phyloP scores from a whole-genome alignment of 2,329 filamentous ascomycete species.

The Ophiocordyceps sinensis region DNA sequence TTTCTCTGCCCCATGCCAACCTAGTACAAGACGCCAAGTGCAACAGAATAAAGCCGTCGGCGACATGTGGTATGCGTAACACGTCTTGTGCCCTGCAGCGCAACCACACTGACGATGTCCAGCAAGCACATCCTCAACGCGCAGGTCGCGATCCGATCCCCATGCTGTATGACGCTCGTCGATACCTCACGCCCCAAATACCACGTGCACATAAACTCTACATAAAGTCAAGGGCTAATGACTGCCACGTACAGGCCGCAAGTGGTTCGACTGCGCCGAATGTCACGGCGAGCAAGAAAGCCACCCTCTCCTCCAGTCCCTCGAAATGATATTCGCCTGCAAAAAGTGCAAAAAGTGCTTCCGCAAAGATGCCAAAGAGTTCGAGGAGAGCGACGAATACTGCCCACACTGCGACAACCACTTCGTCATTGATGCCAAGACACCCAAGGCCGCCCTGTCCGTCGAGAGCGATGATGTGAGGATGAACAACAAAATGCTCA shows the following conservation, averaged over 20 bases:
- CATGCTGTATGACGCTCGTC: constrained; percentile 58
- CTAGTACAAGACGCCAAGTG: not conserved
- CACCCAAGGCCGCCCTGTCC: constrained; percentile 67
- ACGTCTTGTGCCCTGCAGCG: not conserved
- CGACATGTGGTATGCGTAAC: constrained; percentile 23
- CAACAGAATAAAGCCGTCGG: not conserved
- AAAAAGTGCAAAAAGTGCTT: constrained; percentile 99
- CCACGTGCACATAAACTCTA: too few relatives aligned
- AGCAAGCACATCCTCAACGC: constrained; percentile 99
- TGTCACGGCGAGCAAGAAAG: constrained; percentile 74
- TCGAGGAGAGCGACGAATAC: constrained; percentile 96
- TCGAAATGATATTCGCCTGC: constrained; percentile 91
- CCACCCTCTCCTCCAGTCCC: constrained; percentile 60
- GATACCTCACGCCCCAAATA: not conserved
- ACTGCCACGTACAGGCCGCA: constrained; percentile 44
- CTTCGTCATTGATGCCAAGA: constrained; percentile 80
- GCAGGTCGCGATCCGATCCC: constrained; percentile 87
- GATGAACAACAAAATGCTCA: constrained; percentile 80
- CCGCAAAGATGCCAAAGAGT: constrained; percentile 81
- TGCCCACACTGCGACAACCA: constrained; percentile 99
- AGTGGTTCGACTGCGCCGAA: constrained; percentile 98
- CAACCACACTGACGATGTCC: not conserved
- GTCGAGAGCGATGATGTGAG: constrained; percentile 86
- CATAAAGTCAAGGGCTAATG: too few relatives aligned
- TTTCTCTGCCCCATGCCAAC: not conserved